Percentiles rank a stretch among this genome's conserved stretches.
Conservation (phyloP, 306 rosid genomes). For the Citrullus amarus region DNA sequence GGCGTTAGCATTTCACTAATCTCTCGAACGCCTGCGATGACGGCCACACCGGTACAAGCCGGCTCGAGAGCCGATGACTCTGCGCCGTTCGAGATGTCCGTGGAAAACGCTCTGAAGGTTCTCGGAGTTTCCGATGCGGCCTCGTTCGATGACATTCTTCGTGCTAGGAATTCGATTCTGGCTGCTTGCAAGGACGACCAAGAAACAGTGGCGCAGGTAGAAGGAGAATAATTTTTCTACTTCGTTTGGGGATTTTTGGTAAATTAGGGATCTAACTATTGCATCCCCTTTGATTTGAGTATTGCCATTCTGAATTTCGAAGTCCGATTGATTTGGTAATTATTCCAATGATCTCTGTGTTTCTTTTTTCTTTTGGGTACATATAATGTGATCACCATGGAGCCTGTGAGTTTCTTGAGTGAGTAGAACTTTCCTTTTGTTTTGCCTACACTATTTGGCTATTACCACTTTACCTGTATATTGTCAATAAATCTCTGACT, state of each 20-base stretch:
- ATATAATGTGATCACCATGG: not conserved
- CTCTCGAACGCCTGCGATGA: constrained; percentile 22
- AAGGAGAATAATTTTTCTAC: not conserved
- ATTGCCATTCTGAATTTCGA: not conserved
- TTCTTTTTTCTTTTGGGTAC: not conserved
- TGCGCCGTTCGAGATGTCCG: constrained; percentile 78
- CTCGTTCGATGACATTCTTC: constrained; percentile 84
- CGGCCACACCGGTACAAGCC: constrained; percentile 43
- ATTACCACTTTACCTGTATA: not conserved
- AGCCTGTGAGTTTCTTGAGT: not conserved
- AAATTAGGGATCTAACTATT: not conserved
- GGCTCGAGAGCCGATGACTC: constrained; percentile 77
- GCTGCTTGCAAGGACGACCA: constrained; percentile 61
- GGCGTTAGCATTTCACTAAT: constrained; percentile 12
- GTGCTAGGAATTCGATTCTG: constrained; percentile 66
- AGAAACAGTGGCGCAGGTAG: constrained; percentile 5
- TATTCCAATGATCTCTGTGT: not conserved
- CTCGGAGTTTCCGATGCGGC: constrained; percentile 90
- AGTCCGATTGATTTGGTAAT: not conserved
- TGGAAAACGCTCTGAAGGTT: constrained; percentile 78
- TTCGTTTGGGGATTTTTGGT: not conserved
- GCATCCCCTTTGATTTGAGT: not conserved
- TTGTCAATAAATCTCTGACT: not conserved
- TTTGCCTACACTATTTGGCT: not conserved
- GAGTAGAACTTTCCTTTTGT: not conserved